Evolutionary conservation across 768 basidiomycete genomes (phyloP), one percentile per base, ranked within the genome.

Genomic region (Amanita jacksonii): DNA sequence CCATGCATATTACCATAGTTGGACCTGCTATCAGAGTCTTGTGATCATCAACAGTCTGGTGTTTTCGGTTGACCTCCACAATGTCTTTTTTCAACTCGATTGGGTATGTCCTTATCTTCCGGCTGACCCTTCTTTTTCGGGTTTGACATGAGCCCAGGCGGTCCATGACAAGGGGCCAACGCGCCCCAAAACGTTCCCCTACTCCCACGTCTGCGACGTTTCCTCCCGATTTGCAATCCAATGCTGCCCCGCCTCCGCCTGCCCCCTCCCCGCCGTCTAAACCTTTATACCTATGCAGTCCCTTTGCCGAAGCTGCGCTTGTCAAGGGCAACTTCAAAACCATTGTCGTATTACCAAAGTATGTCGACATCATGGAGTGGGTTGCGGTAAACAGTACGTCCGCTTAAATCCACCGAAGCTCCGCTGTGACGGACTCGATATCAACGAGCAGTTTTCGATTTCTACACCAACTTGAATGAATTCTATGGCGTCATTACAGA

Each of bases 321-420:
- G 93, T 99, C 51, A 98, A 96, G 60, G 96, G 74, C 19, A 94
- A 92, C 60, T 98, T 97, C 71, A 97, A 97, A 67, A 97, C 93
- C 1, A 97, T 99, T 52, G 92, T 97, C 37, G 72, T 76, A 69
- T 75, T 93, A 24, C 96, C 96, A 13, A 96, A 94, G 59, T 97
- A 94, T 57, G 88, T 92, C n/a, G 90, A 96, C 63, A 85, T 92
- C 43, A 94, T 91, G 79, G 92, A 97, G 62, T 97, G 92, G 92
- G 92, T 97, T 28, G 73, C 74, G 23, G 69, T 74, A 40, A 75
- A 74, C 52, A 75, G 92, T 97, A 54, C 56, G 85, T 72, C 45
- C 34, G 16, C 8, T 8, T 22, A 18, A 7, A 32, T 31, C 7
- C 30, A 12, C 33, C 25, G n/a, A 18, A 5, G 23, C 23, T 19